Percentiles rank a stretch among this genome's conserved stretches.
Evolutionary conservation across 164 flowering plant genomes (phyloP).

Genomic region (Cinnamomum micranthum): DNA sequence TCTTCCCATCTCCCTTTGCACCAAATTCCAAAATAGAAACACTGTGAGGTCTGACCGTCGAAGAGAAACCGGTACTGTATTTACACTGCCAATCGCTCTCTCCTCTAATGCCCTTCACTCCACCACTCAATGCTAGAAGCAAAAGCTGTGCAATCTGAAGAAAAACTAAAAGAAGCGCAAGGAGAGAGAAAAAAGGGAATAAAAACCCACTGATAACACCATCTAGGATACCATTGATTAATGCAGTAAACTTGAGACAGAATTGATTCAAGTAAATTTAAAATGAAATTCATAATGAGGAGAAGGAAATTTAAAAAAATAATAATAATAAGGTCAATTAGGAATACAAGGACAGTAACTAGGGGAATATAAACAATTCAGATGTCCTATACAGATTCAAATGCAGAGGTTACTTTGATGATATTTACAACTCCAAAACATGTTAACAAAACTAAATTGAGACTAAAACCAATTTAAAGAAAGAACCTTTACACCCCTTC

Average conservation of each 20-base stretch:
- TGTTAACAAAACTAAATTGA: too few species aligned
- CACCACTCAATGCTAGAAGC: slow-evolving; percentile 49
- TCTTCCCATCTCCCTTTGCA: slow-evolving; percentile 93
- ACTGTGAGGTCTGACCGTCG: slow-evolving; percentile 81
- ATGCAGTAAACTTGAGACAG: too few species aligned
- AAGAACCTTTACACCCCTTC: too few species aligned
- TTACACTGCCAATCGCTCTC: slow-evolving; percentile 41
- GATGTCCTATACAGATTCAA: too few species aligned
- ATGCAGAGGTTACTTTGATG: too few species aligned
- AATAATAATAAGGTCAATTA: not conserved
- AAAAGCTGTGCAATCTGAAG: slow-evolving; percentile 53
- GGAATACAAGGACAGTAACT: not conserved
- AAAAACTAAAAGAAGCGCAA: not conserved
- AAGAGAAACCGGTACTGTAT: slow-evolving; percentile 29
- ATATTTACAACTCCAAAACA: too few species aligned
- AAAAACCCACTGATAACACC: too few species aligned
- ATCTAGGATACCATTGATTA: too few species aligned
- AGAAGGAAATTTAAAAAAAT: not conserved
- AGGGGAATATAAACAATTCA: too few species aligned
- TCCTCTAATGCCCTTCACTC: slow-evolving; percentile 22
- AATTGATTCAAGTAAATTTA: too few species aligned
- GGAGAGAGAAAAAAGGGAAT: too few species aligned
- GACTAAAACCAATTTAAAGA: too few species aligned
- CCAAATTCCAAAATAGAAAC: slow-evolving; percentile 92
- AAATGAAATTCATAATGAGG: not conserved